Base-by-base conservation (phyloP, 495 filamentous ascomycete species). In the Penicillium nucicola region DNA sequence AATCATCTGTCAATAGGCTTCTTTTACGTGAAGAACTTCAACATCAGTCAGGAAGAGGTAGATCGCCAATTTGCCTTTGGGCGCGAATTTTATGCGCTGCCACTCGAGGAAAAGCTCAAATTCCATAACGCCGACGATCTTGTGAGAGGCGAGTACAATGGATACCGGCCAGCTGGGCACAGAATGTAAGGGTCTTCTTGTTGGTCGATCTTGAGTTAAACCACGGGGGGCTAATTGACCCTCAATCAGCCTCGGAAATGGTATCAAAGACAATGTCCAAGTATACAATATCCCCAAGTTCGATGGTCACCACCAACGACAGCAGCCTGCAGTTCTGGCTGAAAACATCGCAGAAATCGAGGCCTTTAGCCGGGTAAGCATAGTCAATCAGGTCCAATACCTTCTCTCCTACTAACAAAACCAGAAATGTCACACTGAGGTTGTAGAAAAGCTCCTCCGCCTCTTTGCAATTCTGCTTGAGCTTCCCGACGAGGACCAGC, bases 11-110 rank as follows among this genome's bases (percentile, higher is more conserved):
- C 31, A 19, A 33, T 14, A 71, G 66, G 68, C 10, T 82, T 82
- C 60, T 82, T 82, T 64, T 80, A 81, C 52, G 75, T 83, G 5
- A 74, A 68, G 35, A 75, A 76, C 57, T 77, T 79, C 51, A 79
- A 78, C 31, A 73, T 84, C 36, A 66, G 65, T 28, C 72, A 83
- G 47, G 80, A 82, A 42, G 72, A 81, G 54, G 68, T 84, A 8
- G 69, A 77, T 42, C 69, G 68, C 20, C 81, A 84, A 50, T 84
- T 81, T 47, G 76, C 78, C 35, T 60, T 84, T 0, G 80, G 72
- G 17, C 73, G 75, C 40, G 72, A 74, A 19, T 75, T 82, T 56
- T 80, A 82, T 62, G 60, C 69, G 5, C 71, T 86, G 0, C 78
- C 79, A 0, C 58, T 75, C 11, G 77, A 81, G 22, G 80, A 82